Percentiles rank a stretch among this genome's conserved stretches.
Conservation (phyloP, 2,329 filamentous ascomycete species). For the Hymenotorrendiella dingleyae region DNA sequence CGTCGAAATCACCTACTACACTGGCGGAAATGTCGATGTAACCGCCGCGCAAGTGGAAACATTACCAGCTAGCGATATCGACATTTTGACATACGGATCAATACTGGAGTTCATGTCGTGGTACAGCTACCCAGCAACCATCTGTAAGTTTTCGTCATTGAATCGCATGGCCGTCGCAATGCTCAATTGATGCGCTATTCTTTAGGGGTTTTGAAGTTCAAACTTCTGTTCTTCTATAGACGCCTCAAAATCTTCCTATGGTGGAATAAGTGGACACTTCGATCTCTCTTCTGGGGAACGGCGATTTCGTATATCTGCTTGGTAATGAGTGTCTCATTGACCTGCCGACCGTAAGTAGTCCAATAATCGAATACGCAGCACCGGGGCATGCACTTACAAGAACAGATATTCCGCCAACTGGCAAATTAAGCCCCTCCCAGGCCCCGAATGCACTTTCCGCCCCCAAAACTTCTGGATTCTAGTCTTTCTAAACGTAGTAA, state of each 20-base stretch:
- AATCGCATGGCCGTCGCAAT: no score
- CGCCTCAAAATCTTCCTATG: neutral
- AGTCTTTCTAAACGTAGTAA: conserved; percentile 20
- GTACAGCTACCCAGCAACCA: neutral
- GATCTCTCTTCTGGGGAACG: neutral
- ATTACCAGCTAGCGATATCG: neutral
- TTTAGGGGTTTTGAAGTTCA: conserved; percentile 4
- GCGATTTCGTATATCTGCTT: neutral
- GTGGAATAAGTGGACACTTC: conserved; percentile 1
- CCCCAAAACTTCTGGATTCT: conserved; percentile 4
- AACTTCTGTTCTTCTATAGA: conserved; percentile 1
- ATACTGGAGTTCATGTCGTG: conserved; percentile 3
- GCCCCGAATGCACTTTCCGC: neutral
- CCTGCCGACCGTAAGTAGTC: conserved; percentile 3
- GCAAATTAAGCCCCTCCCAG: neutral
- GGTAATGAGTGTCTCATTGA: neutral
- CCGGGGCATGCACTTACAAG: no score
- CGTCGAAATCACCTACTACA: conserved; percentile 31
- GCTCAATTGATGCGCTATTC: no score
- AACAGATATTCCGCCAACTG: conserved; percentile 5
- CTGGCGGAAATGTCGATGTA: neutral
- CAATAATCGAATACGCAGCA: no score
- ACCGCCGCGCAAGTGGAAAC: neutral
- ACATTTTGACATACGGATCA: neutral
- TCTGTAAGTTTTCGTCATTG: conserved; percentile 1